Evolutionary conservation across 805 yeast genomes (phyloP), one percentile per base, ranked within the genome.

Genomic region (Saccharomyces jurei): DNA sequence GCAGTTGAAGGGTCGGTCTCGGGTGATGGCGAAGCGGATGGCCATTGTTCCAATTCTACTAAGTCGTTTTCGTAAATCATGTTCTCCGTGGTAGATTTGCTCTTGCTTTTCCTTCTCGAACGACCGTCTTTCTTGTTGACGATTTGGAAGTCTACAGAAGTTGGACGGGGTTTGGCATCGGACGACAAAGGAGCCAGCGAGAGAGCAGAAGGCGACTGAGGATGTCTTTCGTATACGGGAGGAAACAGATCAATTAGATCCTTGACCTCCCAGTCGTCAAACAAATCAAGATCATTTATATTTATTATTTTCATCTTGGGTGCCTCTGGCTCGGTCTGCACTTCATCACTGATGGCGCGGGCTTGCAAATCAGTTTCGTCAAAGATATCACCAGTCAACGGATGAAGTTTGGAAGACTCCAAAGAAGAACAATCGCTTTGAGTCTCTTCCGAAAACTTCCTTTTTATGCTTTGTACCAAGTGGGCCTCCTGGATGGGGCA

Each of bases 31-130:
- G 47, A 22, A 3, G 56, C 53, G 13, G 54, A 29, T 17, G 68
- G 69, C 71, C 71, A 67, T 11, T 62, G 58, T 52, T 67, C 69
- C 52, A 67, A 52, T 53, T 67, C 71, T 17, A 60, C 59, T 29
- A 52, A 32, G 50, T 56, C 56, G 31, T 54, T 53, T 25, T 60
- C 59, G 49, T 51, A 52, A 29, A 57, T 22, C 41, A 56, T 52
- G 27, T 53, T 51, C 25, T 49, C 32, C 6, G 47, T 41, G 13
- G 21, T 48, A 4, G 49, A 46, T 22, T 46, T 46, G 49, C 49
- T 26, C 21, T n/a, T 28, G 32, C 30, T 46, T 31, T 28, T 26
- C 32, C 49, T 46, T 8, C 31, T 27, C 9, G 49, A 46, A 10
- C 22, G 5, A 22, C 30, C 22, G 26, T 13, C 22, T 9, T 21